Evolutionary conservation across 1,284 basidiomycete genomes (phyloP), one percentile per base, ranked within the genome.

Genomic region (Cystobasidium slooffiae): DNA sequence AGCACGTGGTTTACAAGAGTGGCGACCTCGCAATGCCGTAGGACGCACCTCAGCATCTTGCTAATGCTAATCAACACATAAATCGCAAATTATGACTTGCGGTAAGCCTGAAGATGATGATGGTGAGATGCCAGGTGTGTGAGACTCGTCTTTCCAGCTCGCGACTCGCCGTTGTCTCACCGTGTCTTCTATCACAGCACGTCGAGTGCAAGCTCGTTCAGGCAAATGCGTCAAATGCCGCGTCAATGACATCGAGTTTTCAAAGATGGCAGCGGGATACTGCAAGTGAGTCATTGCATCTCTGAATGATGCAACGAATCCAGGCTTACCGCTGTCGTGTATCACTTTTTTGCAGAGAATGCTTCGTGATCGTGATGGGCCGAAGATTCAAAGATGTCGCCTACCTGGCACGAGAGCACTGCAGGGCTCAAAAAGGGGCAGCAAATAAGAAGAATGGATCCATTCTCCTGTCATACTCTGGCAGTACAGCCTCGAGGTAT

Each of bases 41-140:
- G 22, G 37, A 56, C 16, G 39, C 37, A 20, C 22, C 41, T 43
- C 31, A 18, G 20, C n/a, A 31, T 24, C 37, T 69, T 58, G 12
- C 65, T 20, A 43, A 39, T 51, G n/a, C n/a, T n/a, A 20, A 31
- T 59, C 22, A 31, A 37, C 9, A 6, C 56, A 51, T 20, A n/a
- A 8, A 12, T 16, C 20, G 9, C 18, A 12, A 14, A 58, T 16
- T 10, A 72, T 72, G 69, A 63, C 69, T 22, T 72, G 69, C 69
- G 69, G 69, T 0, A 62, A 59, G 39, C 46, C 46, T 46, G 69
- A 72, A 16, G 69, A 63, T 44, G 69, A 64, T 52, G 69, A 43
- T 39, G 69, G 61, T 14, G 61, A 63, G 18, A 72, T 72, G 69
- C 69, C 69, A 41, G 69, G 69, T 72, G 37, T n/a, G 69, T 44